Evolutionary conservation across 2,329 filamentous ascomycete species (phyloP).

Genomic region (Ascochyta viciae-villosae): DNA sequence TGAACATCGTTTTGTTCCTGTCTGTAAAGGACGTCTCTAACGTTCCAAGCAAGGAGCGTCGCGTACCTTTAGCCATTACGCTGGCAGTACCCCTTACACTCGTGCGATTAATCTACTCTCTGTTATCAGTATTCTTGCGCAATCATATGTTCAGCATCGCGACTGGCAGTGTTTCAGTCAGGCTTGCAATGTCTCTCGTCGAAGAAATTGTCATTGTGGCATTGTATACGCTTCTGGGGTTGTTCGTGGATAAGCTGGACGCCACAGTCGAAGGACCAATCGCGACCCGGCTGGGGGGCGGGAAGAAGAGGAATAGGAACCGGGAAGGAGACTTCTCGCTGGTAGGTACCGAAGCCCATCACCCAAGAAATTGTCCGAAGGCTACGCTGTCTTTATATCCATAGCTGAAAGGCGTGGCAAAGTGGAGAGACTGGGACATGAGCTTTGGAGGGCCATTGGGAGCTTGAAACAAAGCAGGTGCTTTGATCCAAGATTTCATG

Average conservation of each 20-base stretch:
- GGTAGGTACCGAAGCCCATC: slow-evolving; percentile 1
- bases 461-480: no score
- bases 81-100: slow-evolving; percentile 28
- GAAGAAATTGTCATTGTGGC: slow-evolving; percentile 32
- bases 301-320: not conserved
- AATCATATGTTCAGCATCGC: slow-evolving; percentile 25
- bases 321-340: not conserved
- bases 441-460: no score
- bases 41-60: slow-evolving; percentile 21
- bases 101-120: slow-evolving; percentile 28
- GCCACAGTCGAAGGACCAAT: not conserved
- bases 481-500: not conserved
- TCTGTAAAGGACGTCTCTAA: slow-evolving; percentile 6
- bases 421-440: not conserved
- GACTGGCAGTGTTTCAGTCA: slow-evolving; percentile 20
- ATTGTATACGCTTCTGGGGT: slow-evolving; percentile 25
- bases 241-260: slow-evolving; percentile 17
- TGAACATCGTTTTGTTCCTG: slow-evolving; percentile 14
- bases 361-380: not conserved
- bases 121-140: slow-evolving; percentile 22
- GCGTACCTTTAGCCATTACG: slow-evolving; percentile 20
- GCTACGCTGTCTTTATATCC: not conserved
- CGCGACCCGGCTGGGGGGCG: not conserved
- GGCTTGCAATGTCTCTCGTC: slow-evolving; percentile 23
- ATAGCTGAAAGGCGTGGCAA: not conserved